Evolutionary conservation across 1,284 basidiomycete species (phyloP), one percentile per base, ranked within the genome.

Genomic region (Malassezia restricta): DNA sequence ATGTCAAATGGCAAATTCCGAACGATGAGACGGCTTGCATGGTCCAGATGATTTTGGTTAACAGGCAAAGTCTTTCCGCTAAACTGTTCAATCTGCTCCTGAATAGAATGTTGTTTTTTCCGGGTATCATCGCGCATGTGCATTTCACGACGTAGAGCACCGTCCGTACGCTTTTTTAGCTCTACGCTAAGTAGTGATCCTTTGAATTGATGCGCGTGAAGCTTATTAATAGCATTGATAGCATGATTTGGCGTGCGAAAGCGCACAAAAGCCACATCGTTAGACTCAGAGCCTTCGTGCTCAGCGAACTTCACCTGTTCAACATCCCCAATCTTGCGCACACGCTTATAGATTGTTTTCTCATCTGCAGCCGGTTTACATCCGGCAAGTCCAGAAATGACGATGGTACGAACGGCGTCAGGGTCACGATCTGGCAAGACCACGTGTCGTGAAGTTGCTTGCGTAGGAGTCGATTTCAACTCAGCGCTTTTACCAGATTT

Each of bases 201-300:
- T 74, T 95, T 94, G 80, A 85, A 95, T 38, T 90, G 83, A 71
- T 94, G 89, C 0, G 87, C 87, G 70, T 98, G 88, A 0, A 98
- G 81, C 75, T 88, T 90, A 53, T 76, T 77, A 29, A 87, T 80
- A 1, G 85, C 85, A 17, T 83, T 81, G 45, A 80, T 78, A 0
- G 90, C 88, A 49, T 81, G 77, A 20, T 73, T 69, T 20, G 89
- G 83, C 0, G 81, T 82, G 1, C 79, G 76, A 74, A 92, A 94
- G 29, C 89, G 66, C 39, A 86, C 81, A 63, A 87, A 79, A 3
- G 89, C 90, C 8, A 66, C 63, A 40, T 72, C 68, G 6, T 8
- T 11, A 1, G 20, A 48, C 11, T 29, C 33, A 8, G 12, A n/a
- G n/a, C 35, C 47, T 15, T 35, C 15, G 12, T 6, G 24, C 15